Evolutionary conservation across 176 grass and related monocot genomes (phyloP).

Genomic region (Phoenix dactylifera): DNA sequence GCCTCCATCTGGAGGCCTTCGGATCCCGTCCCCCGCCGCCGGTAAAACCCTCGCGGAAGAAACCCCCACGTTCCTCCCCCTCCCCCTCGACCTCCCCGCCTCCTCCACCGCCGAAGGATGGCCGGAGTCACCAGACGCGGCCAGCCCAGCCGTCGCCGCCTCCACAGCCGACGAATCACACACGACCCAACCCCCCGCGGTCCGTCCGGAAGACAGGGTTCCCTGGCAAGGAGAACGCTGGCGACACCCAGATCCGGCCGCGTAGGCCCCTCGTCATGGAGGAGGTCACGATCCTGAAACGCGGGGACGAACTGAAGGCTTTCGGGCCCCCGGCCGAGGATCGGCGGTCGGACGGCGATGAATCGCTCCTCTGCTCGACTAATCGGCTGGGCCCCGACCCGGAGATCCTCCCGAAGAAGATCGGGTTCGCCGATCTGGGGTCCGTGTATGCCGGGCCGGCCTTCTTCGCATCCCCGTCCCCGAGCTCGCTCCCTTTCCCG

Average conservation of each 20-base stretch:
- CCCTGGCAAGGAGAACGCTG: slow-evolving; percentile 11
- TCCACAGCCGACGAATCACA: not conserved
- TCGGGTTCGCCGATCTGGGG: not conserved
- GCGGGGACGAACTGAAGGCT: slow-evolving; percentile 34
- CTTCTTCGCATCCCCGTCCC: slow-evolving; percentile 34
- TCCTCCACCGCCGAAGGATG: not conserved
- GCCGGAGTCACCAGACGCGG: not conserved
- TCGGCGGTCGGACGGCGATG: not conserved
- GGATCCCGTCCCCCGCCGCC: slow-evolving; percentile 9
- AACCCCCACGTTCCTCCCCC: slow-evolving; percentile 5
- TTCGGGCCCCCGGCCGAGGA: not conserved
- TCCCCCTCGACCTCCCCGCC: not conserved
- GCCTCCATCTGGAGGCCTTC: slow-evolving; percentile 37
- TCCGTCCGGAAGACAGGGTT: slow-evolving; percentile 15
- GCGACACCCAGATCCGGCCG: not conserved
- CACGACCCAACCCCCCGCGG: not conserved
- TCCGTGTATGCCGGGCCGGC: slow-evolving; percentile 31
- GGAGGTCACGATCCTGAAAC: slow-evolving; percentile 59
- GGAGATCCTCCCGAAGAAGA: slow-evolving; percentile 15
- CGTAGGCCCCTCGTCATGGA: slow-evolving; percentile 26
- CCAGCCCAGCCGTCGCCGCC: not conserved
- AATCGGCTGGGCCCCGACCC: slow-evolving; percentile 11
- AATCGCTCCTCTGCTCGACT: not conserved
- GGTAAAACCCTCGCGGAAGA: slow-evolving; percentile 1
- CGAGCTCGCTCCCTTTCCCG: slow-evolving; percentile 50